A percentile compares a stretch with the other conserved stretches of the same genome.
phyloP scores from a whole-genome alignment of 140 eudicot species.

The Bidens hawaiensis region DNA sequence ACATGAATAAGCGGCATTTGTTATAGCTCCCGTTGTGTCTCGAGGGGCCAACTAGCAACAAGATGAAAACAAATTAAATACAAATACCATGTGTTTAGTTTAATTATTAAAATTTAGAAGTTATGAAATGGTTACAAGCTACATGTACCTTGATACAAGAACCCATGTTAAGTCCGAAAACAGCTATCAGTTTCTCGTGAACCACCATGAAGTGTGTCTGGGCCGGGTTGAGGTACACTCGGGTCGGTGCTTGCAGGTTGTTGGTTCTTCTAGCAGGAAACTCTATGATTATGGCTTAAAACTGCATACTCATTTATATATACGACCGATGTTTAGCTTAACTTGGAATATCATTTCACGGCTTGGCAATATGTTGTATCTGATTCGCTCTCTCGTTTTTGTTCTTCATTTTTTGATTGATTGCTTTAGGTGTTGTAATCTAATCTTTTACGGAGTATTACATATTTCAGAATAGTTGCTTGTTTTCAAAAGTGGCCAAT shows the following conservation, averaged over 20 bases:
- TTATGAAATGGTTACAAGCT: background rate
- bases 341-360: too few relatives aligned
- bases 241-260: slow-evolving; percentile 39
- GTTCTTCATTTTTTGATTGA: too few relatives aligned
- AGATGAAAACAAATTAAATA: background rate
- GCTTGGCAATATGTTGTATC: too few relatives aligned
- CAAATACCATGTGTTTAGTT: too few relatives aligned
- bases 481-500: too few relatives aligned
- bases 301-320: too few relatives aligned
- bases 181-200: slow-evolving; percentile 58
- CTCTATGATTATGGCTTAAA: too few relatives aligned
- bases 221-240: slow-evolving; percentile 51
- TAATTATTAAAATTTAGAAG: background rate
- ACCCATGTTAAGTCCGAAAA: slow-evolving; percentile 50
- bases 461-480: too few relatives aligned
- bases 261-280: slow-evolving; percentile 32
- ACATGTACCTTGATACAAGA: slow-evolving; percentile 46
- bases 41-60: slow-evolving; percentile 54
- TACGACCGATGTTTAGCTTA: too few relatives aligned
- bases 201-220: slow-evolving; percentile 51
- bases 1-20: slow-evolving; percentile 67
- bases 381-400: too few relatives aligned
- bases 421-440: too few relatives aligned
- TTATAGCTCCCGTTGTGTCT: slow-evolving; percentile 33
- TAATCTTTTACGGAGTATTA: too few relatives aligned